Percentiles rank a stretch among this genome's conserved stretches.
Conservation (phyloP, 441 rosid species). For the Pelargonium cotyledonis region DNA sequence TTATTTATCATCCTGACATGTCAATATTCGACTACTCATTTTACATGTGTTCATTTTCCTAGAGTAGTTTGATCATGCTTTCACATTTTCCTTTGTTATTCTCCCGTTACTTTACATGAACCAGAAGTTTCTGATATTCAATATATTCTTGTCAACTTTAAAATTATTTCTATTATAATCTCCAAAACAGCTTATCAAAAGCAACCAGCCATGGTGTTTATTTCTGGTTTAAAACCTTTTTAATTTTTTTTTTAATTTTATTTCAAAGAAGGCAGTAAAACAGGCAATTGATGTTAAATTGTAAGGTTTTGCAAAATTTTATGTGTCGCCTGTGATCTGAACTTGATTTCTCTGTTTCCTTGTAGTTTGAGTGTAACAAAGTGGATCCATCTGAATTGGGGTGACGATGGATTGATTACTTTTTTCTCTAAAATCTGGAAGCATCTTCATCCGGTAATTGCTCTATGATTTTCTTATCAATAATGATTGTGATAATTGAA, state of each 20-base stretch:
- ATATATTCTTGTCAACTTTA: too few species aligned
- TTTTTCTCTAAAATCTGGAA: slow-evolving; percentile 68
- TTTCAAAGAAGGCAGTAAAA: not conserved
- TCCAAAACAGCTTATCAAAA: not conserved
- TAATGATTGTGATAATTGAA: not conserved
- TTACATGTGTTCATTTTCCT: too few species aligned
- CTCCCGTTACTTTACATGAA: too few species aligned
- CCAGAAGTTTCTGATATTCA: too few species aligned
- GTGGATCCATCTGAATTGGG: slow-evolving; percentile 97
- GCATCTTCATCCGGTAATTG: slow-evolving; percentile 65
- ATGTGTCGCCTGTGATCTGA: slow-evolving; percentile 7
- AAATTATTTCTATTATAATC: not conserved
- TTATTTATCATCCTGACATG: too few species aligned
- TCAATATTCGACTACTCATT: too few species aligned
- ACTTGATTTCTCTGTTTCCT: slow-evolving; percentile 15
- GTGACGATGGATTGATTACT: slow-evolving; percentile 78
- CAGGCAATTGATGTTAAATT: not conserved
- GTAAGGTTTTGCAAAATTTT: not conserved
- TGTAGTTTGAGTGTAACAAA: slow-evolving; percentile 88
- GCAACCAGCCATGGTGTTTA: not conserved
- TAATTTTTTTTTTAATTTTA: too few species aligned
- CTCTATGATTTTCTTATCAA: not conserved
- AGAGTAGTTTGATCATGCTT: too few species aligned
- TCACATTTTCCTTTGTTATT: too few species aligned
- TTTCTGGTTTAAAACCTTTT: not conserved